A percentile compares a stretch with the other conserved stretches of the same genome.
Conservation (phyloP, 2,329 filamentous ascomycete genomes). For the Kalmusia sp. region DNA sequence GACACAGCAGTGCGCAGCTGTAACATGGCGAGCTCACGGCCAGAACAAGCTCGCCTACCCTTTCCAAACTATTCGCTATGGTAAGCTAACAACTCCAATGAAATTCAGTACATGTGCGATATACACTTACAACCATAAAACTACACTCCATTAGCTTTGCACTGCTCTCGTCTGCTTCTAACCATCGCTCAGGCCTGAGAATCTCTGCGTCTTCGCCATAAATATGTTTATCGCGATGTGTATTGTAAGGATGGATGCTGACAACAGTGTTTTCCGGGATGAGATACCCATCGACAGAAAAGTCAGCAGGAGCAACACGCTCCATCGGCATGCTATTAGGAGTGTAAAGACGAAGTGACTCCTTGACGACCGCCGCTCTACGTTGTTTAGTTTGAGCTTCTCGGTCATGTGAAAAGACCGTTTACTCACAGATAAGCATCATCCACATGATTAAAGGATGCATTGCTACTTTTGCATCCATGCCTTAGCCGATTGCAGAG, state of each 20-base stretch:
- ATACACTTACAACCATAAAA: neutral
- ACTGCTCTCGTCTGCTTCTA: neutral
- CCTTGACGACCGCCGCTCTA: neutral
- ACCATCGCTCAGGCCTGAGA: neutral
- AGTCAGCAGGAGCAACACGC: neutral
- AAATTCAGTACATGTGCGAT: neutral
- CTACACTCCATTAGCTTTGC: neutral
- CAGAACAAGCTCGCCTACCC: neutral
- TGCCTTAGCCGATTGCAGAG: too few relatives aligned
- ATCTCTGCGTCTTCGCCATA: neutral
- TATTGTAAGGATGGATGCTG: neutral
- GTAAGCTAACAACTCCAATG: neutral
- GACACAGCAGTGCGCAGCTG: neutral
- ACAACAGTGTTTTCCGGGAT: neutral
- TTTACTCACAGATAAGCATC: neutral
- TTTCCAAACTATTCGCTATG: neutral
- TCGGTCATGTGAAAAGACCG: neutral
- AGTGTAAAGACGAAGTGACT: neutral
- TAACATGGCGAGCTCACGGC: neutral
- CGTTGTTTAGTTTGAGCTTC: neutral
- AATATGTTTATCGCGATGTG: neutral
- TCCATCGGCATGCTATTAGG: neutral
- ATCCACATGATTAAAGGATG: neutral
- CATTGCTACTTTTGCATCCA: too few relatives aligned
- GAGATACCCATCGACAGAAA: neutral